phyloP scores from a whole-genome alignment of 352 stramenopile species.

The Phytophthora quininea region DNA sequence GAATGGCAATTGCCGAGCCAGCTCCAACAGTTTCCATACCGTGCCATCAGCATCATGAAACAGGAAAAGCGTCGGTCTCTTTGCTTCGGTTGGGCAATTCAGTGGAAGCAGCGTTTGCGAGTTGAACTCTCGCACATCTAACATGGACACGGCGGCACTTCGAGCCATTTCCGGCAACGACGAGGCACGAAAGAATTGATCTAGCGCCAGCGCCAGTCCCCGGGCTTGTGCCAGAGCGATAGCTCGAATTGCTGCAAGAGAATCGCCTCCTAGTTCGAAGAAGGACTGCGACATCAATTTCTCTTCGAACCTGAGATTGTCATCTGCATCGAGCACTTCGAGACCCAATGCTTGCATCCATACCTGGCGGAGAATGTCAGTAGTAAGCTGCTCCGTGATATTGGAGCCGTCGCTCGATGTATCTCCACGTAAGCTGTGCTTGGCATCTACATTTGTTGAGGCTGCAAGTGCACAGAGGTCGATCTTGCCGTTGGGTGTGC shows the following conservation, averaged over 20 bases:
- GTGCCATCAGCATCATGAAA: conserved; percentile 61
- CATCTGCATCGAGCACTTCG: conserved; percentile 16
- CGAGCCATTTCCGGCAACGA: conserved; percentile 50
- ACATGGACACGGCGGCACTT: conserved; percentile 16
- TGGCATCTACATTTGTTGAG: background rate
- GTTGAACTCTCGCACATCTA: conserved; percentile 11
- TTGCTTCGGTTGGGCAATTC: conserved; percentile 30
- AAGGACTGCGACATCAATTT: conserved; percentile 42
- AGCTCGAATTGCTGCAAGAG: conserved; percentile 65
- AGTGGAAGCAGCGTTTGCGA: conserved; percentile 39
- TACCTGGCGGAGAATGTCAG: conserved; percentile 50
- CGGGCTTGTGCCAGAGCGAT: conserved; percentile 61
- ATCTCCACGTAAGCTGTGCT: background rate
- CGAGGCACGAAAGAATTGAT: conserved; percentile 49
- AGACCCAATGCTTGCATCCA: conserved; percentile 58
- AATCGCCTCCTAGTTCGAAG: conserved; percentile 75
- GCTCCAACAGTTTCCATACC: conserved; percentile 63
- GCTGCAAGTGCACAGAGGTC: conserved; percentile 48
- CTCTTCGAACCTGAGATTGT: conserved; percentile 16
- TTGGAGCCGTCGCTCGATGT: background rate
- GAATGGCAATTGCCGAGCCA: conserved; percentile 46
- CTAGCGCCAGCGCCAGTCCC: conserved; percentile 47
- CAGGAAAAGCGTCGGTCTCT: conserved; percentile 42
- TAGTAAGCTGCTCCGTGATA: conserved; percentile 36
- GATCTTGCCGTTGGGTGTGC: conserved; percentile 80